Conservation (phyloP, 2,329 filamentous ascomycete genomes). For the Thermoascus crustaceus region DNA sequence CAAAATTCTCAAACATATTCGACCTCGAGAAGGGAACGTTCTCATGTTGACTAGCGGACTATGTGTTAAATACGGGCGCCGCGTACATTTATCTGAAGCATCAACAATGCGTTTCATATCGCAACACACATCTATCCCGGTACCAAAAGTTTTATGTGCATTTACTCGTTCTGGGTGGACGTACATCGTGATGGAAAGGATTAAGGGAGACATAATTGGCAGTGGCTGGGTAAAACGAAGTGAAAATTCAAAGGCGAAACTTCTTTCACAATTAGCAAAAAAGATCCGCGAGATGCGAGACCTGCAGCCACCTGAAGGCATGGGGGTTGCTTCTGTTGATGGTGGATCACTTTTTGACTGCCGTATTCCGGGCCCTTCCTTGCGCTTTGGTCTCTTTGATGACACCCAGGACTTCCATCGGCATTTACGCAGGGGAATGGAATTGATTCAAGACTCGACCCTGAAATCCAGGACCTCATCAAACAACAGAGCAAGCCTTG, state of each 20-base stretch:
- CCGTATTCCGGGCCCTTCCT: conserved; percentile 18
- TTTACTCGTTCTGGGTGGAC: conserved; percentile 23
- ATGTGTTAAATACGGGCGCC: conserved; percentile 27
- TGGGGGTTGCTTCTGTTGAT: conserved; percentile 22
- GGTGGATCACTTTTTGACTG: conserved; percentile 26
- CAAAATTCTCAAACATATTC: conserved; percentile 12
- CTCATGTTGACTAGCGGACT: conserved; percentile 20
- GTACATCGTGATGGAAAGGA: conserved; percentile 36
- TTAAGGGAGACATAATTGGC: conserved; percentile 29
- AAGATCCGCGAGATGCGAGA: conserved; percentile 24
- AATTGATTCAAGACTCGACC: conserved; percentile 18
- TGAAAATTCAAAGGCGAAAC: conserved; percentile 25
- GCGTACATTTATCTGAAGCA: conserved; percentile 24
- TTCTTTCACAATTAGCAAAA: conserved; percentile 25
- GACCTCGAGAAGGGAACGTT: conserved; percentile 16
- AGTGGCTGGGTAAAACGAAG: conserved; percentile 22
- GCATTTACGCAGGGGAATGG: conserved; percentile 24
- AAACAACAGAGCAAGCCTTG: conserved; percentile 23
- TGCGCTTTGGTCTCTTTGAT: conserved; percentile 25
- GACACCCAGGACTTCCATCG: conserved; percentile 29
- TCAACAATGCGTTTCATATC: conserved; percentile 28
- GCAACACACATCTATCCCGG: conserved; percentile 31
- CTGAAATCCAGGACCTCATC: conserved; percentile 27
- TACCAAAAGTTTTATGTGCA: conserved; percentile 30
- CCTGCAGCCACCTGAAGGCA: conserved; percentile 18